Conservation (phyloP, 1,139 yeast genomes). For the Suhomyces ambrosiae region DNA sequence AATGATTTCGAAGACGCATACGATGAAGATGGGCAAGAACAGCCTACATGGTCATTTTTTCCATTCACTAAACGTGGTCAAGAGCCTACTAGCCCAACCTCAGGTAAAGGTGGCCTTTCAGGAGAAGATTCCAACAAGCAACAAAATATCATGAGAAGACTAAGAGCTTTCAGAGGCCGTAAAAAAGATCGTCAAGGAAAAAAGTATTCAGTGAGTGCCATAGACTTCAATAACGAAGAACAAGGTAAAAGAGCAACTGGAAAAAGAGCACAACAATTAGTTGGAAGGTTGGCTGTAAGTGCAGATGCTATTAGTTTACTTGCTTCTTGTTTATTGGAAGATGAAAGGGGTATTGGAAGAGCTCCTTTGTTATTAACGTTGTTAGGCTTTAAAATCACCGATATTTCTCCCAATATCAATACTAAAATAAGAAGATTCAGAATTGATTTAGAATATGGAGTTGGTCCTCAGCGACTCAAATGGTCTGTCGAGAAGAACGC, state of each 20-base stretch:
- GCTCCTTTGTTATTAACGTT: conserved; percentile 81
- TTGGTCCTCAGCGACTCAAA: conserved; percentile 73
- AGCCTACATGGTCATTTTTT: conserved; percentile 4
- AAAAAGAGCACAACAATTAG: conserved; percentile 61
- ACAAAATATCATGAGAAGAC: conserved; percentile 24
- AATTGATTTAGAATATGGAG: conserved; percentile 84
- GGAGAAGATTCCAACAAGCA: conserved; percentile 19
- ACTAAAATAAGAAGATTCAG: conserved; percentile 59
- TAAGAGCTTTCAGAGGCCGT: conserved; percentile 32
- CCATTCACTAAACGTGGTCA: conserved; percentile 9
- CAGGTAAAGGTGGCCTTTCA: conserved; percentile 5
- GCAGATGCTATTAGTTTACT: conserved; percentile 77
- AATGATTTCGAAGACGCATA: conserved; percentile 12
- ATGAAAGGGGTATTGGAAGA: conserved; percentile 74
- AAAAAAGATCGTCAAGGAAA: conserved; percentile 25
- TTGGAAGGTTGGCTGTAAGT: conserved; percentile 69
- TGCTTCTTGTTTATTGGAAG: conserved; percentile 74
- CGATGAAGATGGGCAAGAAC: conserved; percentile 8
- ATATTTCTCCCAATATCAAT: conserved; percentile 42
- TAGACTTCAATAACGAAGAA: conserved; percentile 22
- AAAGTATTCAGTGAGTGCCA: conserved; percentile 23
- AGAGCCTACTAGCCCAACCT: conserved; percentile 5
- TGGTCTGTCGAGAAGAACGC: conserved; percentile 82
- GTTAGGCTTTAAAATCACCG: conserved; percentile 65
- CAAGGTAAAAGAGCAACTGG: conserved; percentile 37